These are phyloP conservation scores for Cryptomeria japonica DNA, from an alignment of 75 land plant genomes.

Conservation along the genomic window DNA sequence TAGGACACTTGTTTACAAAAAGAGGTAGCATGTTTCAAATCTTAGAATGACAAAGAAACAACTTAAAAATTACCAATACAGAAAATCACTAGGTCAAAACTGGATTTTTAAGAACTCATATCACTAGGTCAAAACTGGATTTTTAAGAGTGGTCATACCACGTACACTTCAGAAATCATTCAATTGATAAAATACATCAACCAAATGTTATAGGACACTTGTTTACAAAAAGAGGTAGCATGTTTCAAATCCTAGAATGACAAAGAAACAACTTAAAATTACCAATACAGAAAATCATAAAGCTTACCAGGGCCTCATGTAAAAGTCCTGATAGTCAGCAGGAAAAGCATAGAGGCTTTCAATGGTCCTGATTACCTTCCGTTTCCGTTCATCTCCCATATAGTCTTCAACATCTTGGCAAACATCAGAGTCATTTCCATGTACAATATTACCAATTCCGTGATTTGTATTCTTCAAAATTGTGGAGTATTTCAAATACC, in stretches of 20 bases:
- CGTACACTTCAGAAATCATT: neutral
- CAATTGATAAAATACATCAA: neutral
- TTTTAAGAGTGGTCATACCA: neutral
- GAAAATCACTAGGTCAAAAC: too few relatives aligned
- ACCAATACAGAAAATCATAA: neutral
- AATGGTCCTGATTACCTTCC: slow-evolving; percentile 4
- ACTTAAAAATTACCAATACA: too few relatives aligned
- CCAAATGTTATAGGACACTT: neutral
- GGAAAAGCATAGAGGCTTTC: slow-evolving; percentile 8
- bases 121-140: neutral
- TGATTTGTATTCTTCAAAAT: slow-evolving; percentile 10
- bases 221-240: neutral
- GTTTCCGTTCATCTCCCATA: slow-evolving; percentile 12
- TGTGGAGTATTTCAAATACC: slow-evolving; percentile 15
- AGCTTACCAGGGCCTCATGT: neutral
- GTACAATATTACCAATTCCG: neutral
- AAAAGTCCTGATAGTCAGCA: neutral
- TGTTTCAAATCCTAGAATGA: neutral
- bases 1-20: neutral
- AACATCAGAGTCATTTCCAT: slow-evolving; percentile 8
- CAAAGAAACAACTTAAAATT: neutral
- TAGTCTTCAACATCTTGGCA: neutral
- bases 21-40: neutral
- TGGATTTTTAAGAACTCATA: neutral
- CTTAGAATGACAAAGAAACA: neutral